Percentiles rank a stretch among this genome's conserved stretches.
Conservation (phyloP, 352 stramenopile genomes). For the Globisporangium echinulatum region DNA sequence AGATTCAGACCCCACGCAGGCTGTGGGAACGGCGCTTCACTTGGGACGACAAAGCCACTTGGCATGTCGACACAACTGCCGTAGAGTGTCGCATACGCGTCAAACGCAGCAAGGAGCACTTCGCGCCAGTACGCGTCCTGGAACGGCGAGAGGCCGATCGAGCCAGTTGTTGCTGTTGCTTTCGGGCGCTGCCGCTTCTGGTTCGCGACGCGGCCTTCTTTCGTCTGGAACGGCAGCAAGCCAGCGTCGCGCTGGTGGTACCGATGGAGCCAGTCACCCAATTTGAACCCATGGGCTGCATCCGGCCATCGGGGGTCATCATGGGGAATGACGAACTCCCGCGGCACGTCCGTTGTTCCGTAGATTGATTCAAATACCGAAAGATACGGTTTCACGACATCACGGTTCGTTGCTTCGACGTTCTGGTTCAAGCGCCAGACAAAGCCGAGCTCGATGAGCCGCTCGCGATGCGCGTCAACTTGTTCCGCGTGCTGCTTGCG, state of each 20-base stretch:
- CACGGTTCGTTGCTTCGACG: slow-evolving; percentile 35
- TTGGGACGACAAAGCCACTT: slow-evolving; percentile 51
- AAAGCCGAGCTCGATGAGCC: slow-evolving; percentile 88
- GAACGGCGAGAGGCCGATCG: slow-evolving; percentile 27
- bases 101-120: slow-evolving; percentile 56
- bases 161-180: background rate
- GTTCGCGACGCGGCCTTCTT: slow-evolving; percentile 15
- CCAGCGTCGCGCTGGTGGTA: slow-evolving; percentile 31
- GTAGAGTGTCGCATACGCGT: slow-evolving; percentile 40
- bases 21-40: slow-evolving; percentile 41
- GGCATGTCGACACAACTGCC: slow-evolving; percentile 53
- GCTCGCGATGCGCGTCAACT: slow-evolving; percentile 64
- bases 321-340: slow-evolving; percentile 65
- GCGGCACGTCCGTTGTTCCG: slow-evolving; percentile 49
- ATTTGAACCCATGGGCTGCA: slow-evolving; percentile 74
- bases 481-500: slow-evolving; percentile 86
- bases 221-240: slow-evolving; percentile 35
- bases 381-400: slow-evolving; percentile 51
- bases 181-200: slow-evolving; percentile 16
- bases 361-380: slow-evolving; percentile 81
- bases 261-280: slow-evolving; percentile 85
- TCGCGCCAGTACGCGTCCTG: slow-evolving; percentile 72
- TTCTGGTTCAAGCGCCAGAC: slow-evolving; percentile 81
- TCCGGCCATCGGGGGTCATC: slow-evolving; percentile 79
- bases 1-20: slow-evolving; percentile 67